Base-by-base conservation (phyloP, 2,329 filamentous ascomycete genomes). In the Zalaria obscura region DNA sequence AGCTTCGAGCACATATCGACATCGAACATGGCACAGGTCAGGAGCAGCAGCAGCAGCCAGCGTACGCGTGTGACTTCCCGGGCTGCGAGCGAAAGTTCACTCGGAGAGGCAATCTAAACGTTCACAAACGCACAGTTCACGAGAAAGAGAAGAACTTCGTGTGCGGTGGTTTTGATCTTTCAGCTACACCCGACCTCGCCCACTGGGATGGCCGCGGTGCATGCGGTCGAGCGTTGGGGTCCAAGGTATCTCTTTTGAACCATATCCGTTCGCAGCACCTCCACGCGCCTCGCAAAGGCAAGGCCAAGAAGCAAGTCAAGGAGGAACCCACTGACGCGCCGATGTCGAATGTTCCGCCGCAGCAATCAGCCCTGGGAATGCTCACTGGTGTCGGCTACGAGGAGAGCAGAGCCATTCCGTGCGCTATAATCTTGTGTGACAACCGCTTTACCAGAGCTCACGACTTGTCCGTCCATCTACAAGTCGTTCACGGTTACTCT, bases 231-330 rank as follows among this genome's bases (percentile, higher is more conserved):
- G 72, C 73, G 31, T 91, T 93, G 54, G 74, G 75, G 44, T 83
- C 80, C 46, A 94, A 93, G 59, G 72, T 76, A 11, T 78, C 77
- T 27, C 70, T 95, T 0, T 83, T 89, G 58, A 82, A 91, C 49
- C 89, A 96, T 56, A 72, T 95, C 36, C 78, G 84, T 18, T 86
- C 81, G 38, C 74, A 84, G 25, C 89, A 96, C 57, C 66, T 94
- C 26, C 76, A 78, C n/a, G 63, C 75, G 25, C 40, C 43, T 5
- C 40, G 46, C 7, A 41, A 59, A 7, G 64, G 62, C 43, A 56
- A 56, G 43, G 62, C 54, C 37, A 61, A 55, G 53, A 55, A 59
- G 47, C 48, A 55, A 60, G 47, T 63, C 63, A 53, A 56, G 60
- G 45, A 56, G 56, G 43, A 58, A 56, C 27, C 56, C 53, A 49